These are phyloP conservation scores for Carex pumila DNA, from an alignment of 176 grass and related monocot genomes.

Conservation along the genomic window DNA sequence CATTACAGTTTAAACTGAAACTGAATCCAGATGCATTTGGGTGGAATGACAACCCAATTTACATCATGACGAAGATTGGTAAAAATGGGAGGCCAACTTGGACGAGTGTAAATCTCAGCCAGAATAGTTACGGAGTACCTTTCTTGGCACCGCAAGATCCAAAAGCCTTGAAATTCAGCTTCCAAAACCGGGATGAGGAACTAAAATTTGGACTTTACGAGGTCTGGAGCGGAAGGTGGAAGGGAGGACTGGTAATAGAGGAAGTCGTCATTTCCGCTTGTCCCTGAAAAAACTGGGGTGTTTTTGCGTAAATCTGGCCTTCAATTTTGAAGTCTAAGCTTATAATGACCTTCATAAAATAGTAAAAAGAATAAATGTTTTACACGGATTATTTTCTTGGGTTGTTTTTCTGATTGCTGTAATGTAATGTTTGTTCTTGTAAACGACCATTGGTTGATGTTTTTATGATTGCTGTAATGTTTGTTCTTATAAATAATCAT, in stretches of 20 bases:
- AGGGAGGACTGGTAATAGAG: conserved; percentile 10
- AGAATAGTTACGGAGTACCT: neutral
- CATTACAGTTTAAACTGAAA: neutral
- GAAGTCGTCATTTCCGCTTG: neutral
- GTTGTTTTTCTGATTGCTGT: neutral
- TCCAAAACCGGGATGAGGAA: neutral
- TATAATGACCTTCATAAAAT: neutral
- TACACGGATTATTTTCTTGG: neutral
- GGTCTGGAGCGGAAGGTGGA: conserved; percentile 31
- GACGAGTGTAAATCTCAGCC: neutral
- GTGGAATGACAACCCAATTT: conserved; percentile 14
- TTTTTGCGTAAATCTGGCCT: neutral
- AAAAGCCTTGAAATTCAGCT: neutral
- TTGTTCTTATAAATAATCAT: neutral
- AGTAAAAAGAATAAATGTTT: neutral
- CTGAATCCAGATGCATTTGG: conserved; percentile 27
- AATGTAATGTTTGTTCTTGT: neutral
- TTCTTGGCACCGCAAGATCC: neutral
- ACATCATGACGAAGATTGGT: conserved; percentile 7
- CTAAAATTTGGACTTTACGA: conserved; percentile 23
- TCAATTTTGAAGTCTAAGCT: neutral
- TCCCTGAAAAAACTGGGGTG: neutral
- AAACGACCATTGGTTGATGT: neutral
- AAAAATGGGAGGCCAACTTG: neutral
- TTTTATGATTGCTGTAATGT: neutral